Conservation (phyloP, 768 basidiomycete genomes). For the Daedaleopsis nitida region DNA sequence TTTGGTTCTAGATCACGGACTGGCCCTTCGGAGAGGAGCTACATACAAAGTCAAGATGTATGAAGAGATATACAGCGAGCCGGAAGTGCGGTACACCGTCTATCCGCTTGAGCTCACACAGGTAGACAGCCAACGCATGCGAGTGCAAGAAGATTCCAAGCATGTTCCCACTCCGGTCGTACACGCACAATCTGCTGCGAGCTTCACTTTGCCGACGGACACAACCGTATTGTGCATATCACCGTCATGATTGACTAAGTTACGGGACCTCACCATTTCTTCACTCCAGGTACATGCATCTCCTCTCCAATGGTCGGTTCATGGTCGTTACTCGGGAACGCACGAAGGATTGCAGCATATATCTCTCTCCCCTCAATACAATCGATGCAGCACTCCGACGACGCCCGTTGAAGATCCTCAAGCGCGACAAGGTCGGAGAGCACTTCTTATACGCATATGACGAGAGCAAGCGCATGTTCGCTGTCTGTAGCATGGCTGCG, state of each 20-base stretch:
- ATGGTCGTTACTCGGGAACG: too few species aligned
- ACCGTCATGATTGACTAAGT: too few species aligned
- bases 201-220: conserved; percentile 31
- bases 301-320: too few species aligned
- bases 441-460: conserved; percentile 52
- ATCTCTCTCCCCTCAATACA: conserved; percentile 34
- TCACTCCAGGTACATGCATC: too few species aligned
- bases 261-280: too few species aligned
- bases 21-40: too few species aligned
- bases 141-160: conserved; percentile 33
- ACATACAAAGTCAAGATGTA: background rate
- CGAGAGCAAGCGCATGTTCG: conserved; percentile 52
- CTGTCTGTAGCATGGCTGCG: conserved; percentile 40
- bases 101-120: conserved; percentile 36
- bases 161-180: conserved; percentile 37
- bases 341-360: conserved; percentile 43
- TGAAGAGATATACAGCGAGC: background rate
- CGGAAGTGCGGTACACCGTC: conserved; percentile 34
- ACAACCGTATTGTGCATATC: conserved; percentile 38
- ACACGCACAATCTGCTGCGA: conserved; percentile 23
- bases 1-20: conserved; percentile 3
- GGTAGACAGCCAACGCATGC: conserved; percentile 39
- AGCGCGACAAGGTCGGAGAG: conserved; percentile 48
- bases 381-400: conserved; percentile 29
- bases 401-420: conserved; percentile 34